A percentile compares a stretch with the other conserved stretches of the same genome.
These are phyloP conservation scores for Pyrenophora teres DNA, from an alignment of 2,329 filamentous ascomycete genomes.

Conservation along the genomic window DNA sequence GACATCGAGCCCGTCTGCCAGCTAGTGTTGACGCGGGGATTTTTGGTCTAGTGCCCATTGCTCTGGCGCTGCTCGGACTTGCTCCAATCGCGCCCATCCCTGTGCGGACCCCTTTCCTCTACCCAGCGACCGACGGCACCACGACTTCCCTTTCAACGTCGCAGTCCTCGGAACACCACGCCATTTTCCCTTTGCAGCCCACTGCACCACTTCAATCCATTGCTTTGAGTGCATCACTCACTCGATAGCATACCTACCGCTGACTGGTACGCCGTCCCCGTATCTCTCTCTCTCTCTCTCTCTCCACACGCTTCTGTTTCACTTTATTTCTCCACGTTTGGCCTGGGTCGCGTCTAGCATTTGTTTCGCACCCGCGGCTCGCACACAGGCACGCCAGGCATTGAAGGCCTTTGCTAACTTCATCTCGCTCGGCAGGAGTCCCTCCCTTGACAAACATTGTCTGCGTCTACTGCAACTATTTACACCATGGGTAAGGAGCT, in stretches of 20 bases:
- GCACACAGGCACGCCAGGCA: slow-evolving; percentile 12
- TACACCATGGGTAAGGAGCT: slow-evolving; percentile 47
- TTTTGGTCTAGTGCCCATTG: slow-evolving; percentile 41
- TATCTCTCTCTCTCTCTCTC: slow-evolving; percentile 19
- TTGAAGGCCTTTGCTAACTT: slow-evolving; percentile 29
- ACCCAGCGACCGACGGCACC: slow-evolving; percentile 37
- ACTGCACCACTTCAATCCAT: slow-evolving; percentile 31
- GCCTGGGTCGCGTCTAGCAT: slow-evolving; percentile 42
- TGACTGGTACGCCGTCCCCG: slow-evolving; percentile 43
- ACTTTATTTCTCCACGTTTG: slow-evolving; percentile 41
- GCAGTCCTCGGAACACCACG: slow-evolving; percentile 37
- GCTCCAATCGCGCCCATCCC: slow-evolving; percentile 39
- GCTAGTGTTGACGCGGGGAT: slow-evolving; percentile 31
- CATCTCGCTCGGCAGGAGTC: slow-evolving; percentile 35
- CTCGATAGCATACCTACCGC: slow-evolving; percentile 43
- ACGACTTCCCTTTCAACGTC: slow-evolving; percentile 43
- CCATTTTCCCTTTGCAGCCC: slow-evolving; percentile 32
- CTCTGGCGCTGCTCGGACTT: slow-evolving; percentile 43
- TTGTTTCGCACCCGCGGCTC: slow-evolving; percentile 34
- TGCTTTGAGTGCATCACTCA: slow-evolving; percentile 42
- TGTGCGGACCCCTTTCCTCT: slow-evolving; percentile 47
- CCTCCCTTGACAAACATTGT: slow-evolving; percentile 38
- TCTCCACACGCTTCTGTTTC: slow-evolving; percentile 27
- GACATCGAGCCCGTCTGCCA: slow-evolving; percentile 10
- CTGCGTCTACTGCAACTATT: slow-evolving; percentile 36